These are phyloP conservation scores for Teratosphaeria nubilosa DNA, from an alignment of 2,329 filamentous ascomycete species.

Conservation along the genomic window DNA sequence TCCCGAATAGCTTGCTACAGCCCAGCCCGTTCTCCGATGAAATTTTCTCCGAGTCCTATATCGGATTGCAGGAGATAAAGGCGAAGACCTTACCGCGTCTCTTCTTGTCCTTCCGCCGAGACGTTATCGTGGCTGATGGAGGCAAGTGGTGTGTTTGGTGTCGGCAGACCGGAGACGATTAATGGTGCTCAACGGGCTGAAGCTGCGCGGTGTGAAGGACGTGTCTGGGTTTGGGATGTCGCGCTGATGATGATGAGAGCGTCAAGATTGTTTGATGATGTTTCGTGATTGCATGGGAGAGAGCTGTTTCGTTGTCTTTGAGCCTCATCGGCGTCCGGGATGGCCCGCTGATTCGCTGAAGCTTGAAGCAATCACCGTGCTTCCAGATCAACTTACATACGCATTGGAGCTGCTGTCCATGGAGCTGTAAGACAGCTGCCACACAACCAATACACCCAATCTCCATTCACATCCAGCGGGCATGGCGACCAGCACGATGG, in stretches of 20 bases:
- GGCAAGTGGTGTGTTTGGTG: neutral
- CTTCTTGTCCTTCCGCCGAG: neutral
- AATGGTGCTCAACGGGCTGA: neutral
- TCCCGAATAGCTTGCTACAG: neutral
- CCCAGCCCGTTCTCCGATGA: neutral
- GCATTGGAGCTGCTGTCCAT: neutral
- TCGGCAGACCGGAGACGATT: neutral
- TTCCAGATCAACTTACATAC: neutral
- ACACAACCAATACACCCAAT: neutral
- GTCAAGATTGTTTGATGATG: neutral
- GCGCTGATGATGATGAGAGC: neutral
- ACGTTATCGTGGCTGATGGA: neutral
- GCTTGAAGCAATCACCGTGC: neutral
- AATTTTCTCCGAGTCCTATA: neutral
- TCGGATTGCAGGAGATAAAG: neutral
- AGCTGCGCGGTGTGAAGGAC: neutral
- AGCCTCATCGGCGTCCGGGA: neutral
- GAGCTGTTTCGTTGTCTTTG: neutral
- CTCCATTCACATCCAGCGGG: slow-evolving; percentile 22
- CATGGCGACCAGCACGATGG: slow-evolving; percentile 21
- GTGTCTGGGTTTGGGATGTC: neutral
- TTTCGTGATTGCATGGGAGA: neutral
- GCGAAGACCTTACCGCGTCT: neutral
- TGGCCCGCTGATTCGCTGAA: neutral
- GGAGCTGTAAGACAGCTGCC: neutral